A percentile compares a stretch with the other conserved stretches of the same genome.
These are phyloP conservation scores for Arabidopsis suecica DNA, from an alignment of 345 rosid genomes.

Conservation along the genomic window DNA sequence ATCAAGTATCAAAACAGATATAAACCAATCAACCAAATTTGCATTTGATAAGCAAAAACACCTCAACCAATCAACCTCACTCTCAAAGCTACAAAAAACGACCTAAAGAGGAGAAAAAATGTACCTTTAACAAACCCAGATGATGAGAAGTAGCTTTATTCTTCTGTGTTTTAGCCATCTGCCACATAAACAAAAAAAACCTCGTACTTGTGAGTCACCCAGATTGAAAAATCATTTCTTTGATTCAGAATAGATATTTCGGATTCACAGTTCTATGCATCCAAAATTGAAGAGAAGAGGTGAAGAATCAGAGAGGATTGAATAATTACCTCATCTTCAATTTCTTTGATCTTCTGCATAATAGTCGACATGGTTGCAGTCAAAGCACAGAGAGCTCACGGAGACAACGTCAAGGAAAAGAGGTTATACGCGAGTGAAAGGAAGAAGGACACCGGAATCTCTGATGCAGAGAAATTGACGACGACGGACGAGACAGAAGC, in stretches of 20 bases:
- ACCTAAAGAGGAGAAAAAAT: neutral
- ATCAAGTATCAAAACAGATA: neutral
- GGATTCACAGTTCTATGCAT: conserved; percentile 15
- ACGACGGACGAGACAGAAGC: conserved; percentile 28
- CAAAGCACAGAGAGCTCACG: conserved; percentile 10
- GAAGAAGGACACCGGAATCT: conserved; percentile 25
- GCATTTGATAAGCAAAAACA: neutral
- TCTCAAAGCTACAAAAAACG: conserved; percentile 26
- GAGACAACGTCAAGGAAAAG: neutral
- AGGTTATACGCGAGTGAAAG: conserved; percentile 1
- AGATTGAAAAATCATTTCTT: neutral
- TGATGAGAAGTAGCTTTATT: conserved; percentile 99
- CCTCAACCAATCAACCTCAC: conserved; percentile 16
- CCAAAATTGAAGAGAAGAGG: neutral
- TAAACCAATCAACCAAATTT: neutral
- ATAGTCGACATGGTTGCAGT: conserved; percentile 70
- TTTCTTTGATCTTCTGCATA: conserved; percentile 90
- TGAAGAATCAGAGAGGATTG: conserved; percentile 19
- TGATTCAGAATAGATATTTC: neutral
- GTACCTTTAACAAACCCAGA: conserved; percentile 93
- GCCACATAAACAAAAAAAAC: conserved; percentile 29
- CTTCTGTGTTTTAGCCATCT: conserved; percentile 99
- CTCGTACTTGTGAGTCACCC: neutral
- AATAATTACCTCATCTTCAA: conserved; percentile 79
- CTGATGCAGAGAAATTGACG: conserved; percentile 6